Base-by-base conservation (phyloP, 805 yeast genomes). In the Alloascoidea africana region DNA sequence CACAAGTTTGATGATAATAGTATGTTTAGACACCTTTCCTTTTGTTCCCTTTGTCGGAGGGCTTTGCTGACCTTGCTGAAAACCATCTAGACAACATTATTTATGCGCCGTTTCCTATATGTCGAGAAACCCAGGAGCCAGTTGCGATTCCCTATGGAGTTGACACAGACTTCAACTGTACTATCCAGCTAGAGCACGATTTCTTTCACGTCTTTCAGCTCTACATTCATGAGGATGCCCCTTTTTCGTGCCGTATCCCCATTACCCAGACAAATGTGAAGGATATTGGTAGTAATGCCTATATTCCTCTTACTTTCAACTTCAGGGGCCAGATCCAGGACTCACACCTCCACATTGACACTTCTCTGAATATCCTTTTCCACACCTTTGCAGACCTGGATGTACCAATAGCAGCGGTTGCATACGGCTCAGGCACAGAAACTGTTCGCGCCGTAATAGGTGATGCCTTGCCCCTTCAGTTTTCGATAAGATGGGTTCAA, bases 221-320 rank as follows among this genome's bases (percentile, higher is more conserved):
- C 35, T 80, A 80, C 51, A 59, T 81, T 33, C 91, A 81, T 53
- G 79, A 80, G 50, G 91, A 81, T 51, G 74, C 69, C 5, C 91
- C 91, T 18, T 72, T 75, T 50, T 67, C 80, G 35, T 81, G 91
- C 53, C 60, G 78, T 39, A 45, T 77, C 5, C 79, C 81, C 3
- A 53, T 71, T 41, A 56, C 67, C 14, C 58, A 58, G 27, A 56
- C 58, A 38, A 32, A 17, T 2, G 30, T 23, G 8, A 23, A 23
- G n/a, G n/a, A n/a, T n/a, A 34, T 33, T 18, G 54, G 56, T 45
- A 65, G 64, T 4, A 65, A 66, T 2, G 68, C 70, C 4, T 58
- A 50, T 27, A 36, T 45, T 13, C 43, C 45, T 14, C 14, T 44
- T 18, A 43, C 46, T 11, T 11, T 44, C 15, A 70, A 72, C 46